A percentile compares a stretch with the other conserved stretches of the same genome.
Conservation (phyloP, 169 alveolate species). For the Neospora caninum region DNA sequence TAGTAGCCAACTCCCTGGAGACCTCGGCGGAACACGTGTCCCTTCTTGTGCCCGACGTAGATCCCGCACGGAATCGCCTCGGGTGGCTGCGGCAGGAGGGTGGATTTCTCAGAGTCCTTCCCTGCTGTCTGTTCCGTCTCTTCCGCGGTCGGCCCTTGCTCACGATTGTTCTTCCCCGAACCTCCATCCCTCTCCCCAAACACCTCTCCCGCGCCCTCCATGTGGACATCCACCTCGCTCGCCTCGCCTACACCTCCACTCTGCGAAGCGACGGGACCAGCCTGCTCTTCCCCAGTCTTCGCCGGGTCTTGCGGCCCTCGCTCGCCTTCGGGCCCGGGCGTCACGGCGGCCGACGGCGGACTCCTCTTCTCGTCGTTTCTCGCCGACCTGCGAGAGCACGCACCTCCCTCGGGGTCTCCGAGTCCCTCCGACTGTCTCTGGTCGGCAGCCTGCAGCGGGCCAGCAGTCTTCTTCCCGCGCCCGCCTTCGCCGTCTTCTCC, state of each 20-base stretch:
- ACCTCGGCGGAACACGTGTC: slow-evolving; percentile 42
- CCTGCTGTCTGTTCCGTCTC: background rate
- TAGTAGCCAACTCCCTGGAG: slow-evolving; percentile 52
- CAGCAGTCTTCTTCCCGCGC: background rate
- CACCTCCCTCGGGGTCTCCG: background rate
- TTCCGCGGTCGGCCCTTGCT: background rate
- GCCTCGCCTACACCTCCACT: background rate
- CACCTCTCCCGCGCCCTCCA: background rate
- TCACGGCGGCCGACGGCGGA: slow-evolving; percentile 10
- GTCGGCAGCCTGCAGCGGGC: background rate
- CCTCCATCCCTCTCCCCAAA: background rate
- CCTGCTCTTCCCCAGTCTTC: background rate
- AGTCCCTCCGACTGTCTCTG: background rate
- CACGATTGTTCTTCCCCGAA: background rate
- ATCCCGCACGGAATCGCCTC: slow-evolving; percentile 53
- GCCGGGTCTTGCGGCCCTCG: background rate
- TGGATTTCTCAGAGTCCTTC: background rate
- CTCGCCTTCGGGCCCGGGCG: background rate
- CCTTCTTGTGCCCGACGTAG: slow-evolving; percentile 60
- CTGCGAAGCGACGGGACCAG: background rate
- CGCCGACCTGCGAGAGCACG: background rate
- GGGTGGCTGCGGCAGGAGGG: background rate
- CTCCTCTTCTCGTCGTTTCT: slow-evolving; percentile 50
- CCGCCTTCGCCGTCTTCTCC: slow-evolving; percentile 1
- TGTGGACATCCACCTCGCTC: background rate